Base-by-base conservation (phyloP, 768 basidiomycete genomes). In the Thelephora ganbajun region DNA sequence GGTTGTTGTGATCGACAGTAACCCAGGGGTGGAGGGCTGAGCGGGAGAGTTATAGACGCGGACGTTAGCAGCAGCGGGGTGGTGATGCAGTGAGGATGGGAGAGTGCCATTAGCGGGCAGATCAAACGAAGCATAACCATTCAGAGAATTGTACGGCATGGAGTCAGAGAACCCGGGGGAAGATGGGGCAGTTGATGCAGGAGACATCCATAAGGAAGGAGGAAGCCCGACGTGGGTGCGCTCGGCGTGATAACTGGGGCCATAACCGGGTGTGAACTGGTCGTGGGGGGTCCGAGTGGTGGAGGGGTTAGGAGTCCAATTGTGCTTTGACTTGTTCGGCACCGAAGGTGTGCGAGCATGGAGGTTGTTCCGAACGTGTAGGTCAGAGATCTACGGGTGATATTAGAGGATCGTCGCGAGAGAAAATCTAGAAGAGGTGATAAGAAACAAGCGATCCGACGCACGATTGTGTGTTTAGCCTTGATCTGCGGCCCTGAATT, bases 121-220 rank as follows among this genome's bases (percentile, higher is more conserved):
- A 30, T 30, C 26, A 30, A 30, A 30, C 9, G 26, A 30, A 30
- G 26, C 26, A 9, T 41, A 41, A 41, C 14, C 53, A 51, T 65
- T 65, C 51, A 67, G 64, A 33, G 69, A 61, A 49, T 66, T 61
- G 56, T 67, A 67, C 44, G 26, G 26, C 5, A 30, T 30, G 60
- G 54, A 48, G 14, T 52, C 53, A 51, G 68, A 45, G 42, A 56
- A 56, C 36, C 52, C 59, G 6, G 72, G 66, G 23, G 72, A 66
- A 18, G 70, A 59, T 3, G 72, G 65, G 12, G 72, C 61, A 7
- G 75, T 60, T 35, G 73, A 72, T 5, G 76, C 65, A 43, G 84
- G 74, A 11, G 86, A 86, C 86, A 89, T 88, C 86, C 85, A 89
- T 35, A 88, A 64, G 35, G 85, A 84, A 2, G 86, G 83, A 43